A percentile compares a stretch with the other conserved stretches of the same genome.
Evolutionary conservation across 352 stramenopile species (phyloP).

Genomic region (Peronospora destructor): DNA sequence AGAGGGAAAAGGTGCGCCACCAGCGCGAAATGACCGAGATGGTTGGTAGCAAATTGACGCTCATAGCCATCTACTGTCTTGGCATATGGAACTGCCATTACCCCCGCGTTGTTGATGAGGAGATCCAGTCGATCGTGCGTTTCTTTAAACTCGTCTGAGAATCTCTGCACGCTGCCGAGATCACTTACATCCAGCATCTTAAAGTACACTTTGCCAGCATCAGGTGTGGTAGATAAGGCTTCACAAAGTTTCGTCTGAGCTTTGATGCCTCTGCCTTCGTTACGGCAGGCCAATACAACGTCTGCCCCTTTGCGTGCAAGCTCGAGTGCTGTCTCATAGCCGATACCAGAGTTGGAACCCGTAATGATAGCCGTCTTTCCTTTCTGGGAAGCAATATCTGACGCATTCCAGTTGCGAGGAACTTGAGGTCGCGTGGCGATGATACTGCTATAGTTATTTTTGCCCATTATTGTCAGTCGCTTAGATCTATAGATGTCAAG

Average conservation of each 20-base stretch:
- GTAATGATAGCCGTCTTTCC: slow-evolving; percentile 31
- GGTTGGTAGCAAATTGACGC: slow-evolving; percentile 28
- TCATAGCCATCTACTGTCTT: slow-evolving; percentile 24
- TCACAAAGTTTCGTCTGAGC: slow-evolving; percentile 20
- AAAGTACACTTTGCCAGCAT: slow-evolving; percentile 38
- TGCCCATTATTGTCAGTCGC: too few relatives aligned
- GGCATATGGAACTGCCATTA: slow-evolving; percentile 15
- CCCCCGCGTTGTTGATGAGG: slow-evolving; percentile 24
- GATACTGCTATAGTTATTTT: neutral
- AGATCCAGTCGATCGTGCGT: slow-evolving; percentile 36
- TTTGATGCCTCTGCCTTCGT: slow-evolving; percentile 15
- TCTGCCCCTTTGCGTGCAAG: slow-evolving; percentile 25
- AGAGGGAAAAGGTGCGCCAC: slow-evolving; percentile 38
- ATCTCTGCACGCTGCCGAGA: slow-evolving; percentile 37
- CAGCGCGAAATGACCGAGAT: slow-evolving; percentile 31
- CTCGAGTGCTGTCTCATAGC: slow-evolving; percentile 31
- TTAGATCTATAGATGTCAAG: too few relatives aligned
- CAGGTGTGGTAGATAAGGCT: slow-evolving; percentile 2
- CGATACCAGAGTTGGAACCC: slow-evolving; percentile 38
- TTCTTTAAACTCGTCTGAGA: slow-evolving; percentile 31
- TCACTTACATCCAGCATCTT: slow-evolving; percentile 42
- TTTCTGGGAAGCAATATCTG: slow-evolving; percentile 21
- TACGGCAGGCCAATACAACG: slow-evolving; percentile 35
- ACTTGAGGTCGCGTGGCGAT: neutral
- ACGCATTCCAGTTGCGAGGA: slow-evolving; percentile 23